A percentile compares a stretch with the other conserved stretches of the same genome.
These are phyloP conservation scores for Gymnopus androsaceus DNA, from an alignment of 1,284 basidiomycete genomes.

Conservation along the genomic window DNA sequence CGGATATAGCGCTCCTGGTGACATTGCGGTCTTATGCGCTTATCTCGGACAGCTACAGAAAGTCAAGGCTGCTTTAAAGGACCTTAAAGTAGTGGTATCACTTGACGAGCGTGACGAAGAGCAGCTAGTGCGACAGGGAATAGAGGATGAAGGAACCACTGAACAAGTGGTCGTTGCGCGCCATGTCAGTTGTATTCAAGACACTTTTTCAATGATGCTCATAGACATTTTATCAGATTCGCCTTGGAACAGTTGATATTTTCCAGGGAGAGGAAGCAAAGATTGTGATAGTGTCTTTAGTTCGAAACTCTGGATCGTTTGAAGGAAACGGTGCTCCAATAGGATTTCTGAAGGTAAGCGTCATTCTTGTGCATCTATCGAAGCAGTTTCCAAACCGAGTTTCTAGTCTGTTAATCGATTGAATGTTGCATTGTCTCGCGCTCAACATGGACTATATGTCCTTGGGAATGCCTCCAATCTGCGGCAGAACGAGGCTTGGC, in stretches of 20 bases:
- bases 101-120: constrained; percentile 72
- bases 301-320: constrained; percentile 60
- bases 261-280: constrained; percentile 75
- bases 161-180: constrained; percentile 51
- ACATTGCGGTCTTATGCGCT: constrained; percentile 75
- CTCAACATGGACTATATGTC: constrained; percentile 71
- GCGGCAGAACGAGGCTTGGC: constrained; percentile 58
- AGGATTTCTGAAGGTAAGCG: constrained; percentile 66
- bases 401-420: constrained; percentile 56
- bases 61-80: constrained; percentile 50
- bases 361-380: background rate
- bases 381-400: background rate
- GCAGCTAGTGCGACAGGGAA: constrained; percentile 51
- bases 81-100: constrained; percentile 53
- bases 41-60: constrained; percentile 73
- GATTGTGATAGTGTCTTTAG: constrained; percentile 72
- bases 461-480: constrained; percentile 66
- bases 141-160: constrained; percentile 40
- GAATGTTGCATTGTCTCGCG: constrained; percentile 75
- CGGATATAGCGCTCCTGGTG: constrained; percentile 61
- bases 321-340: constrained; percentile 49
- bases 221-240: constrained; percentile 43
- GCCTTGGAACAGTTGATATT: constrained; percentile 73
- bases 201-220: background rate
- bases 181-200: constrained; percentile 36